Base-by-base conservation (phyloP, 1,284 basidiomycete species). In the Ustilago loliicola region DNA sequence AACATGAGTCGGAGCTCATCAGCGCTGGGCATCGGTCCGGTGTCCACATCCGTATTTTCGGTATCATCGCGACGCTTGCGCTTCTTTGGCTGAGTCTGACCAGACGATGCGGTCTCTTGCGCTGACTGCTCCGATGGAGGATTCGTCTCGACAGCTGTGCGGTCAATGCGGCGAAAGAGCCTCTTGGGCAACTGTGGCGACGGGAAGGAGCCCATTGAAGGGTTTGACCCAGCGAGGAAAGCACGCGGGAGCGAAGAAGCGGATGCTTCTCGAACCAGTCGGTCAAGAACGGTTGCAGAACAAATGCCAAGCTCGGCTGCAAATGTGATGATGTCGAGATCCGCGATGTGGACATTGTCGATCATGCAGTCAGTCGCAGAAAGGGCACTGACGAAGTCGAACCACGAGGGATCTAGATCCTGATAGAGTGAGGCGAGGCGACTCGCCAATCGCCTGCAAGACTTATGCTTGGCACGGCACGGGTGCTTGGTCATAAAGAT, bases 141-240 rank as follows among this genome's bases (percentile, higher is more conserved):
- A 5, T 53, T 32, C 5, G 30, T 27, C 42, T 25, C 34, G 34
- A 48, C 45, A 19, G 27, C n/a, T 2, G 19, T 27, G 6, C 50
- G 45, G 30, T 50, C 61, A n/a, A 75, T 65, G 40, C 61, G 68
- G 8, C 73, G 68, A 19, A 76, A 76, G 17, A 76, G 42, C 21
- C 73, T 54, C 45, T 71, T 76, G 1, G 73, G 73, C 9, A 76
- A 19, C 17, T 40, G 55, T 19, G 38, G 36, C 21, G 38, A 27
- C 19, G 10, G 21, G 6, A 13, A 21, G 11, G 42, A 45, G 7
- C 42, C n/a, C 1, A 7, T n/a, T 8, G 21, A 40, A 9, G 13
- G 34, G 25, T 27, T 51, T 13, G 58, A 45, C 42, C 36, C n/a
- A n/a, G 25, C 27, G 23, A 58, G 48, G 10, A 65, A 58, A 21